Evolutionary conservation across 2,329 filamentous ascomycete species (phyloP).

Genomic region (Fusarium sp.): DNA sequence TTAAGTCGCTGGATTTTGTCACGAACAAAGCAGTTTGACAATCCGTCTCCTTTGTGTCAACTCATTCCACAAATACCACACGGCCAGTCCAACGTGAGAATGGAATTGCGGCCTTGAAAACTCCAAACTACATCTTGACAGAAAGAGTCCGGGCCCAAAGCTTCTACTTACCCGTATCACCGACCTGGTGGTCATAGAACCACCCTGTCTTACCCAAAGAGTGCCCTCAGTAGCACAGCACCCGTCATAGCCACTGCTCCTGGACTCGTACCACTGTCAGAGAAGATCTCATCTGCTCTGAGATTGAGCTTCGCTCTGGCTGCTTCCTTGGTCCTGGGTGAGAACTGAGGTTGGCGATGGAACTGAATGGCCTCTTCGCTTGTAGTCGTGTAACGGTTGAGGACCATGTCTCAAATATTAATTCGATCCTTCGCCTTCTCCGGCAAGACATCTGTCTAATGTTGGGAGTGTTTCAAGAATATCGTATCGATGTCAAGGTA

Average conservation of each 20-base stretch:
- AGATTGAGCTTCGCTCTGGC: neutral
- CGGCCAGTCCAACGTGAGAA: neutral
- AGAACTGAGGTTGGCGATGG: conserved; percentile 36
- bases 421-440: conserved; percentile 42
- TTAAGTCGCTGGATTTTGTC: neutral
- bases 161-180: conserved; percentile 19
- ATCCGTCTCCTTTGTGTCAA: neutral
- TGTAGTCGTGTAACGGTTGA: conserved; percentile 41
- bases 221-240: conserved; percentile 49
- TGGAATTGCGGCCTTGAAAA: neutral
- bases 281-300: conserved; percentile 45
- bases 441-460: conserved; percentile 30
- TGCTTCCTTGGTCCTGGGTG: conserved; percentile 16
- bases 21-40: neutral
- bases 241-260: conserved; percentile 51
- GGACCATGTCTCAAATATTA: conserved; percentile 49
- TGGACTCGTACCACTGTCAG: conserved; percentile 49
- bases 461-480: conserved; percentile 43
- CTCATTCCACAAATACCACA: neutral
- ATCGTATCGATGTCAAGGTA: conserved; percentile 33
- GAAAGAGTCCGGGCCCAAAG: conserved; percentile 1
- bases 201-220: conserved; percentile 30
- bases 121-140: neutral
- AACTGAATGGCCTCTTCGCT: conserved; percentile 36
- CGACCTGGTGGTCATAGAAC: conserved; percentile 28